phyloP scores from a whole-genome alignment of 2,329 filamentous ascomycete genomes.

The Lachnellula suecica region DNA sequence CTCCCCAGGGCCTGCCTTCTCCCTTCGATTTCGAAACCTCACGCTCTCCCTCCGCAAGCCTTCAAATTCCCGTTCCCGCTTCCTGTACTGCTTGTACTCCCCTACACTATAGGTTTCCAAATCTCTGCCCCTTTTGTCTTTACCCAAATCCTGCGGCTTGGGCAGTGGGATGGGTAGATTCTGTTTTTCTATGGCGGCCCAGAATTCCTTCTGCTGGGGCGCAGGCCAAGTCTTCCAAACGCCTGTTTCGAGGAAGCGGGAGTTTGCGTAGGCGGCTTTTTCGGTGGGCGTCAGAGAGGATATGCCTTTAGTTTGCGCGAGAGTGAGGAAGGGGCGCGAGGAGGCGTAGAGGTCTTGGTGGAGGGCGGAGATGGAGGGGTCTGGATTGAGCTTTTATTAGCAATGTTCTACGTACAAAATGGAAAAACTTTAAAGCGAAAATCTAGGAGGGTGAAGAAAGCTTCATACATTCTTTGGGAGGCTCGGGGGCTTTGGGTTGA shows the following conservation, averaged over 20 bases:
- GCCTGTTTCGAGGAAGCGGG: slow-evolving; percentile 23
- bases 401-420: not conserved
- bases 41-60: slow-evolving; percentile 21
- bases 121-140: slow-evolving; percentile 21
- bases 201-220: slow-evolving; percentile 28
- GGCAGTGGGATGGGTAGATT: slow-evolving; percentile 28
- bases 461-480: slow-evolving; percentile 25
- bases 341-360: slow-evolving; percentile 25
- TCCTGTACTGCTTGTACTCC: slow-evolving; percentile 22
- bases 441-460: too few relatives aligned
- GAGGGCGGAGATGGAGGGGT: slow-evolving; percentile 28
- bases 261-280: slow-evolving; percentile 25
- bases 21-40: slow-evolving; percentile 17
- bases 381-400: slow-evolving; percentile 8
- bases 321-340: slow-evolving; percentile 24
- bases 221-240: slow-evolving; percentile 25
- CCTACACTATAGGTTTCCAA: slow-evolving; percentile 22
- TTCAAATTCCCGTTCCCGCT: slow-evolving; percentile 19
- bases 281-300: slow-evolving; percentile 21
- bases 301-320: slow-evolving; percentile 22
- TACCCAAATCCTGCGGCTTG: slow-evolving; percentile 23
- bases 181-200: slow-evolving; percentile 22
- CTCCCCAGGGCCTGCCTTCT: slow-evolving; percentile 3
- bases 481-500: slow-evolving; percentile 19
- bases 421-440: not conserved